Evolutionary conservation across 1,284 basidiomycete species (phyloP), one percentile per base, ranked within the genome.

Genomic region (Sporisorium scitamineum): DNA sequence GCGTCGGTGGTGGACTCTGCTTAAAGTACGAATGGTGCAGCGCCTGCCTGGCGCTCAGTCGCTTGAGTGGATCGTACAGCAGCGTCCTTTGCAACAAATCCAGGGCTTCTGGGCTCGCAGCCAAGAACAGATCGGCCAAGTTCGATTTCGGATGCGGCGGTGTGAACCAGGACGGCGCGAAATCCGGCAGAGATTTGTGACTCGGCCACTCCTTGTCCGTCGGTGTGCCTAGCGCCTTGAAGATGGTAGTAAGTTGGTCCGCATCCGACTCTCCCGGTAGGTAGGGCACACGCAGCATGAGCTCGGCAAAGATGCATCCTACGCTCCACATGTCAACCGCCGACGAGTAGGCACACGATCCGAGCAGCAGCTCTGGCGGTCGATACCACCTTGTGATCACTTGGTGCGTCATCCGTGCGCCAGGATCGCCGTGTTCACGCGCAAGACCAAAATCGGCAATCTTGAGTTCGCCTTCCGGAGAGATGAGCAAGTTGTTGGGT

Each of bases 391-490:
- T 65, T 7, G 97, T 99, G 84, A 99, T 96, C 67, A 99, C 97
- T 84, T 98, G 95, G 80, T 92, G 94, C 0, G 97, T 98, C 97
- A 99, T 99, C 84, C 94, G 93, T 81, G 92, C 91, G 0, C 92
- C 93, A 26, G 95, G 94, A 82, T 96, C 94, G 37, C 92, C 92
- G 85, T 93, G 96, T 87, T 99, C 97, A 72, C 97, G 89, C 26
- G 97, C 97, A 9, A 99, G 90, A 90, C 97, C 97, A 85, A 99
- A 99, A 91, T 99, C 97, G 26, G 97, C 97, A 71, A 99, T 90
- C 87, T 99, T 99, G 72, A 99, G 91, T 63, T 94, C 91, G 0
- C 97, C 97, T 54, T 93, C 90, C 0, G 92, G 90, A 0, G 94
- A 91, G 62, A 99, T 94, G 78, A 99, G 91, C 88, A 99, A 89